Evolutionary conservation across 1,284 basidiomycete species (phyloP), one percentile per base, ranked within the genome.

Genomic region (Moesziomyces parantarcticus): DNA sequence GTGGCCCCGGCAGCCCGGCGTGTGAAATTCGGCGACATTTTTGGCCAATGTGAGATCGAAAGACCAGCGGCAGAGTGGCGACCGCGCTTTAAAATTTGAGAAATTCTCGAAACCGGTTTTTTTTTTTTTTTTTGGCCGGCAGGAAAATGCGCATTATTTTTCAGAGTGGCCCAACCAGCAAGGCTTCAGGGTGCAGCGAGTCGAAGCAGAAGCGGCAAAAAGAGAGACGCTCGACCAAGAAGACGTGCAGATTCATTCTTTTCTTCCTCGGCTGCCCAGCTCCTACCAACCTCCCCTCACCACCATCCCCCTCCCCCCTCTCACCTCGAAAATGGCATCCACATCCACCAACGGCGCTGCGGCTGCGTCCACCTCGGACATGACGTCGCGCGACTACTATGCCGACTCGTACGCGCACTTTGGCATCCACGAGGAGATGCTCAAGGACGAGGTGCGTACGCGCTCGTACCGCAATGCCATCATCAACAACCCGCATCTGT

Each of bases 371-470:
- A 66, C 72, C 49, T 53, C 29, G 55, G 68, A 76, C 47, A 82
- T 82, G 80, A 82, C 80, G 13, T 80, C 78, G 54, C 62, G 60
- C 43, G 80, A 82, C 68, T 82, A 82, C 72, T 83, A 83, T 61
- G 82, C 82, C 52, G 81, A 83, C 69, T 83, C 81, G 41, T 83
- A 83, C 57, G 81, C 81, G 10, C 81, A 83, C 65, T 83, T 83
- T 65, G 82, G 82, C 26, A 83, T 83, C 46, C 82, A 82, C 65
- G 81, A 83, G 86, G 97, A 99, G 87, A 99, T 99, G 97, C 87
- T 99, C 84, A 99, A 99, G 87, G 97, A 99, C 86, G 87, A 88
- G 56, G 94, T 99, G 74, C 92, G 97, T 72, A 99, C 97, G 43
- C 89, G 93, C 40, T 93, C 93, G 47, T 99, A 99, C 89, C 92